Base-by-base conservation (phyloP, 495 filamentous ascomycete species). In the Hypoxylon lienhwacheense region DNA sequence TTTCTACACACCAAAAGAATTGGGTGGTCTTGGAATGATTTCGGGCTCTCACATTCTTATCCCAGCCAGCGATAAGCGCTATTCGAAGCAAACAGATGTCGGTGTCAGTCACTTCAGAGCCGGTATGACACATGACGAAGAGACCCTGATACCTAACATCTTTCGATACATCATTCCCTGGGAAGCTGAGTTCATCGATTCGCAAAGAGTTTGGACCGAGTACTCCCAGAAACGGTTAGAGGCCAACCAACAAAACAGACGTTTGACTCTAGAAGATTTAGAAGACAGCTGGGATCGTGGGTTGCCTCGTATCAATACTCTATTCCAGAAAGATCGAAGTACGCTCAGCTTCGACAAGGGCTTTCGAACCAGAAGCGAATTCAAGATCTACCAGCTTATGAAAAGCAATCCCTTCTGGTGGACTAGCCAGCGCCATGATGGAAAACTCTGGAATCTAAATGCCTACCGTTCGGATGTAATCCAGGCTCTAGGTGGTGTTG, bases 381-480 rank as follows among this genome's bases (percentile, higher is more conserved):
- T 97, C 78, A 99, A 97, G 76, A 86, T 89, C 44, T 99, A 97
- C 69, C 92, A 96, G 71, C 76, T 97, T 54, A 97, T 98, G 93
- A 97, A 97, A 85, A 95, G 89, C 77, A 97, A 97, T 69, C 92
- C 93, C 0, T 98, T 97, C 80, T 97, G 91, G 92, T 98, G 93
- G 95, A 99, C 95, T 2, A 95, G 89, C 63, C 95, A 97, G 70
- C 79, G 95, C 37, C 95, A 99, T 64, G 95, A 99, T 64, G 95
- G 95, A 69, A 99, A 97, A 70, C 74, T 99, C 29, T 99, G 95
- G 95, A 97, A 99, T 63, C 71, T 99, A 61, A 99, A 97, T 57
- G 91, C 95, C 14, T 97, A 99, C 71, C 81, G 95, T 57, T 97
- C 95, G 7, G 95, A 99, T 76, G 95, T 99, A 24, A 99, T 99